These are phyloP conservation scores for Talinum fruticosum DNA, from an alignment of 148 eudicot genomes.

Conservation along the genomic window DNA sequence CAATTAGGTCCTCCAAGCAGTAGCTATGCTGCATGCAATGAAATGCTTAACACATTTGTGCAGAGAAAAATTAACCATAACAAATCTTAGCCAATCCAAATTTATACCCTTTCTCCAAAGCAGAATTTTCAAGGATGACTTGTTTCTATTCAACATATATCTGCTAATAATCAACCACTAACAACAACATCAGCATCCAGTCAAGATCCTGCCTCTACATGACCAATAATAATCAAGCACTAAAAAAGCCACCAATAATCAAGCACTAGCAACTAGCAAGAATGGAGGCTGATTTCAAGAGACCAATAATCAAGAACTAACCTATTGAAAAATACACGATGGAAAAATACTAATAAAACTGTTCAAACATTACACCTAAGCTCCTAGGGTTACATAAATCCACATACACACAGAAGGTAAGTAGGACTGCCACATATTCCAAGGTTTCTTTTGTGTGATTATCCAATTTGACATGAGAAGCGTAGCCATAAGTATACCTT, in stretches of 20 bases:
- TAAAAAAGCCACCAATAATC: background rate
- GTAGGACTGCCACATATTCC: too few species aligned
- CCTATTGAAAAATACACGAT: background rate
- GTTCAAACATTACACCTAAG: background rate
- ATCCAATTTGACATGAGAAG: background rate
- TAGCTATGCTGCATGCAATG: background rate
- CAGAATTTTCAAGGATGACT: too few species aligned
- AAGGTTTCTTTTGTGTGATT: background rate
- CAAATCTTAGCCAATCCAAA: constrained; percentile 10
- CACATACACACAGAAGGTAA: too few species aligned
- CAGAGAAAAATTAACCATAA: background rate
- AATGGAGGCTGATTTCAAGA: background rate
- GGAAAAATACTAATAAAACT: background rate
- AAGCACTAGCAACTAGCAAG: background rate
- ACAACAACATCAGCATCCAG: background rate
- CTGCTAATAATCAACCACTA: background rate
- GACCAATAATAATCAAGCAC: constrained; percentile 2
- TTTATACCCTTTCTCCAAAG: background rate
- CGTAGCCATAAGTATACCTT: background rate
- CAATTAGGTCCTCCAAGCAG: background rate
- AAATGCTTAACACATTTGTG: background rate
- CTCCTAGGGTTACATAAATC: too few species aligned
- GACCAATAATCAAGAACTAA: background rate
- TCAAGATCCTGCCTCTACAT: too few species aligned
- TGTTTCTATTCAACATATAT: background rate